phyloP scores from a whole-genome alignment of 2,329 filamentous ascomycete species.

The Allantophomopsis lycopodina region DNA sequence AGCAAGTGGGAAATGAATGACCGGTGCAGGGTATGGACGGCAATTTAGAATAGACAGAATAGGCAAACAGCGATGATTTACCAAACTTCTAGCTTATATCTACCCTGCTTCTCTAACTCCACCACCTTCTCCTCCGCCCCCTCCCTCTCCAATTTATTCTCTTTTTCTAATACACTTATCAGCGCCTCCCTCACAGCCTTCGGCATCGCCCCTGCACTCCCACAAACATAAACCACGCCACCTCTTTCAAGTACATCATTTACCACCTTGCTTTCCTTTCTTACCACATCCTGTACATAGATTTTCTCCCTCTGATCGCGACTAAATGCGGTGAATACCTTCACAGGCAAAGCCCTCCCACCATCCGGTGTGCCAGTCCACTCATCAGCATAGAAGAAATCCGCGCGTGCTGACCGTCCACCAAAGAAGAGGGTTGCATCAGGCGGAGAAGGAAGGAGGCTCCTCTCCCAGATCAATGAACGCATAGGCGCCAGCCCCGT shows the following conservation, averaged over 20 bases:
- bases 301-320: conserved; percentile 50
- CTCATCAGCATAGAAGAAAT: conserved; percentile 73
- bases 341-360: conserved; percentile 24
- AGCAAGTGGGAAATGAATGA: no score
- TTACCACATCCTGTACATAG: conserved; percentile 43
- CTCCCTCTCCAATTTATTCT: conserved; percentile 19
- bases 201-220: conserved; percentile 54
- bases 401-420: conserved; percentile 57
- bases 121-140: conserved; percentile 39
- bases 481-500: conserved; percentile 81
- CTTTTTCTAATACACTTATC: conserved; percentile 40
- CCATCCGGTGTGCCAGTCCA: conserved; percentile 37
- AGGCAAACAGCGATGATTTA: conserved; percentile 15
- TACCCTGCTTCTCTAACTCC: conserved; percentile 43
- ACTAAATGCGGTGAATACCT: conserved; percentile 54
- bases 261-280: conserved; percentile 14
- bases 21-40: no score
- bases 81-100: conserved; percentile 61
- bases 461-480: conserved; percentile 66
- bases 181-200: conserved; percentile 53
- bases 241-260: conserved; percentile 28
- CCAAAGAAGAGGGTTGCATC: conserved; percentile 62
- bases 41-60: no score
- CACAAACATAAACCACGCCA: conserved; percentile 43
- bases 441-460: conserved; percentile 14